Conservation (phyloP, 2,329 filamentous ascomycete genomes). For the Calcarisporium arbuscula region DNA sequence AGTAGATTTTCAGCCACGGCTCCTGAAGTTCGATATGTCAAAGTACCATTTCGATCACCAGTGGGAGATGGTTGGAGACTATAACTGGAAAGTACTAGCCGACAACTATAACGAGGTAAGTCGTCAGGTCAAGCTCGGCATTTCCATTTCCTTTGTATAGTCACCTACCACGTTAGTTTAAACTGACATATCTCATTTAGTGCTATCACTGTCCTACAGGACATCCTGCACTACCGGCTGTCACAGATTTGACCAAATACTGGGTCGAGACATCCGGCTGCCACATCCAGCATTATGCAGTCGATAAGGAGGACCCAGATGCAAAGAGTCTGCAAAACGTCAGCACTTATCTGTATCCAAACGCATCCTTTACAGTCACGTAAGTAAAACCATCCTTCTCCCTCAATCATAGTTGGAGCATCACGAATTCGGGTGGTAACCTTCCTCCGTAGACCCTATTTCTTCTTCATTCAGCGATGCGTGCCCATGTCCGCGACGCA, state of each 20-base stretch:
- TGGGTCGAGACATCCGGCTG: conserved; percentile 25
- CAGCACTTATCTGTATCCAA: conserved; percentile 34
- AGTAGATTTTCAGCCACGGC: conserved; percentile 17
- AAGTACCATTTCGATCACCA: conserved; percentile 22
- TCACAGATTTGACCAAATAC: conserved; percentile 40
- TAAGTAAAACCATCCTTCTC: conserved; percentile 17
- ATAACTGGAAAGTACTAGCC: conserved; percentile 34
- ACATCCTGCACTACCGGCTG: conserved; percentile 37
- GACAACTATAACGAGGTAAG: conserved; percentile 41
- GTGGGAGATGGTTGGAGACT: conserved; percentile 26
- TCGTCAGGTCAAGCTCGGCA: too few relatives aligned
- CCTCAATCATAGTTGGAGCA: too few relatives aligned
- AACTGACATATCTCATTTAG: conserved; percentile 1
- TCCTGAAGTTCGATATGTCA: conserved; percentile 17
- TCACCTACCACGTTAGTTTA: too few relatives aligned
- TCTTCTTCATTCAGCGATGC: conserved; percentile 47
- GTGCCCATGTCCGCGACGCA: conserved; percentile 36
- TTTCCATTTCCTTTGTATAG: too few relatives aligned
- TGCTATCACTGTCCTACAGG: conserved; percentile 43
- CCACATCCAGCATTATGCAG: conserved; percentile 30
- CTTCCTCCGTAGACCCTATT: conserved; percentile 38
- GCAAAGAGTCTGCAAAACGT: conserved; percentile 26
- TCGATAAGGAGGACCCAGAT: conserved; percentile 23
- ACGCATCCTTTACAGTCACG: conserved; percentile 31
- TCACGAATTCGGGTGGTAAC: too few relatives aligned